Base-by-base conservation (phyloP, 306 rosid species). In the Cicer judaicum region DNA sequence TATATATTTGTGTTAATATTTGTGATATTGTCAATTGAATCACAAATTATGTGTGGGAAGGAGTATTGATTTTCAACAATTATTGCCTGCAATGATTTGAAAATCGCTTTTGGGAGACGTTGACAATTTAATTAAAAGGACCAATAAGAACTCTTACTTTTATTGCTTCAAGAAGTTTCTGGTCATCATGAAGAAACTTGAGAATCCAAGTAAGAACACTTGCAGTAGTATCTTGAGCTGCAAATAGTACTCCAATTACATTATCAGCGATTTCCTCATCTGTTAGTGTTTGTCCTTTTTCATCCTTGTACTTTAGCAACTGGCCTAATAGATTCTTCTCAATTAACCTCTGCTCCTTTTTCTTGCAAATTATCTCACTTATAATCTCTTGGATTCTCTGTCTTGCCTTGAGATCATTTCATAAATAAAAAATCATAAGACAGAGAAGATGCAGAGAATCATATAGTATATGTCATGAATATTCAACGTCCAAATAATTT, bases 201-300 rank as follows among this genome's bases (percentile, higher is more conserved):
- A 93, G 96, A 65, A 91, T 87, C 98, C 98, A 93, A 7, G 98
- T 93, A 9, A 91, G 78, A 34, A 74, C 89, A 82, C 94, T 93
- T 8, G 98, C 98, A 38, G 97, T 93, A 15, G 98, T 93, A 85
- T 93, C 98, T 71, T 91, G 96, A 50, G 98, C 98, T 12, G 98
- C 98, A 79, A 93, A 93, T 39, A 93, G 80, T 11, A 91, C 96
- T 41, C 98, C 98, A 67, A 91, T 89, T 29, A 89, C 85, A 77
- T 93, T 93, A 82, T 93, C 98, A 16, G 92, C 86, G 13, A 91
- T 88, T 79, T 93, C 90, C 10, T 88, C 89, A 48, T 87, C 89
- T 2, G 57, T 89, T 16, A 89, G 62, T 0, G 18, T 56, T 48
- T 84, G 50, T 6, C 90, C 86, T 54, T 80, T 83, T 54, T 78